phyloP scores from a whole-genome alignment of 75 land plant genomes.

The Pinus taeda region DNA sequence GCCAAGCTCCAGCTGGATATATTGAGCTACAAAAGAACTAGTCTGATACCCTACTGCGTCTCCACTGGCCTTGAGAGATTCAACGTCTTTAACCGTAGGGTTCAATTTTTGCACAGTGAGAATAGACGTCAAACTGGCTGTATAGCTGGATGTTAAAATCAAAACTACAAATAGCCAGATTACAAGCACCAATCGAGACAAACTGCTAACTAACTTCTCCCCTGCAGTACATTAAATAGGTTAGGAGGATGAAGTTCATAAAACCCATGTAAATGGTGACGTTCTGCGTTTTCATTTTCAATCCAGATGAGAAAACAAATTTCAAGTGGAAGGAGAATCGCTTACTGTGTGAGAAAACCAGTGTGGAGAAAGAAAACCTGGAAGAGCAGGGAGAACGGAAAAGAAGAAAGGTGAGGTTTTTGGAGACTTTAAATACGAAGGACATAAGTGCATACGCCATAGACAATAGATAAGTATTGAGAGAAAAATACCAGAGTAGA shows the following conservation, averaged over 20 bases:
- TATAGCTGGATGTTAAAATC: slow-evolving; percentile 85
- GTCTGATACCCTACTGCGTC: slow-evolving; percentile 38
- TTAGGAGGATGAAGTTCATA: background rate
- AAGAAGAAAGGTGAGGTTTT: too few relatives aligned
- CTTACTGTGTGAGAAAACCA: too few relatives aligned
- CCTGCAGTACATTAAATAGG: slow-evolving; percentile 21
- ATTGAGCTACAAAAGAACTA: slow-evolving; percentile 39
- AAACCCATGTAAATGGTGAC: too few relatives aligned
- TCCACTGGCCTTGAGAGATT: slow-evolving; percentile 17
- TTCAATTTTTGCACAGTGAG: slow-evolving; percentile 60
- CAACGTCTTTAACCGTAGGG: slow-evolving; percentile 16
- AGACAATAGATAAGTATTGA: too few relatives aligned
- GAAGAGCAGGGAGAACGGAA: too few relatives aligned
- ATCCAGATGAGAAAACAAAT: too few relatives aligned
- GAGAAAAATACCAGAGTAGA: too few relatives aligned
- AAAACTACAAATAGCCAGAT: slow-evolving; percentile 88
- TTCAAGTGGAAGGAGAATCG: too few relatives aligned
- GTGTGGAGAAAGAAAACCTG: too few relatives aligned
- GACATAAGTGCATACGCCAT: too few relatives aligned
- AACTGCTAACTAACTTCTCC: slow-evolving; percentile 64
- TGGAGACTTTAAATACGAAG: too few relatives aligned
- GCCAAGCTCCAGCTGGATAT: slow-evolving; percentile 21
- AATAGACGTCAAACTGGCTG: slow-evolving; percentile 82
- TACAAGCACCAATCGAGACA: slow-evolving; percentile 66
- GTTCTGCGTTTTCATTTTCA: background rate